Evolutionary conservation across 2,329 filamentous ascomycete genomes (phyloP).

Genomic region (Fusarium drepaniforme): DNA sequence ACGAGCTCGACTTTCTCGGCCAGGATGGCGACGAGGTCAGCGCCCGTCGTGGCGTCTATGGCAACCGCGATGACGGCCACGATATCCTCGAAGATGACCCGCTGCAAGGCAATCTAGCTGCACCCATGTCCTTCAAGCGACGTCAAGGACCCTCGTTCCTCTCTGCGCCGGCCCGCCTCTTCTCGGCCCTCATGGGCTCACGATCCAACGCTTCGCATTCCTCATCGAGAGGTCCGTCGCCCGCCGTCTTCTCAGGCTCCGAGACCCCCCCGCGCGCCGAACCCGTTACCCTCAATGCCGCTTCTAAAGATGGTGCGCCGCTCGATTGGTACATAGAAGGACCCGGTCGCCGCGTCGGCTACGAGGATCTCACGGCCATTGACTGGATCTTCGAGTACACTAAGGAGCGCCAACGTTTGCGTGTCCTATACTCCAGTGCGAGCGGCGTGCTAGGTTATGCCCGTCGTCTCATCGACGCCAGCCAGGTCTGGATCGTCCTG

Average conservation of each 20-base stretch:
- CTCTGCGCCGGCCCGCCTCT: slow-evolving; percentile 60
- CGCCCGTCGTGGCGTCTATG: slow-evolving; percentile 23
- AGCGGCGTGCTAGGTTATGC: slow-evolving; percentile 79
- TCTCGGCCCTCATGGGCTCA: slow-evolving; percentile 59
- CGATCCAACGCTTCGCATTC: slow-evolving; percentile 21
- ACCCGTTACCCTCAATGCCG: slow-evolving; percentile 27
- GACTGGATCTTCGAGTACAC: slow-evolving; percentile 99
- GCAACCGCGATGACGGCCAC: slow-evolving; percentile 31
- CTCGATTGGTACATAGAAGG: slow-evolving; percentile 92
- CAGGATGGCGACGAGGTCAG: slow-evolving; percentile 46
- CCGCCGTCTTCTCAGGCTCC: slow-evolving; percentile 28
- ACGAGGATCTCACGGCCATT: slow-evolving; percentile 96
- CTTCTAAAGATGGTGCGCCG: slow-evolving; percentile 61
- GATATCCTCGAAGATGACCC: slow-evolving; percentile 68
- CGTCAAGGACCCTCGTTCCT: slow-evolving; percentile 67
- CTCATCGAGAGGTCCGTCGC: slow-evolving; percentile 34
- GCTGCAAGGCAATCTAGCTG: slow-evolving; percentile 60
- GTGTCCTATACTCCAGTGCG: slow-evolving; percentile 78
- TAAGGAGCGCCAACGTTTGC: slow-evolving; percentile 90
- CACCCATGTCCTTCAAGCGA: slow-evolving; percentile 78
- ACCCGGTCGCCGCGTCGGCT: slow-evolving; percentile 89
- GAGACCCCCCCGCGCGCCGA: slow-evolving; percentile 26
- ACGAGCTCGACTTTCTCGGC: slow-evolving; percentile 61
- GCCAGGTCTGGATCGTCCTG: slow-evolving; percentile 92
- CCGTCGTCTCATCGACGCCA: slow-evolving; percentile 81